Evolutionary conservation across 306 rosid genomes (phyloP), one percentile per base, ranked within the genome.

Genomic region (Begonia loranthoides): DNA sequence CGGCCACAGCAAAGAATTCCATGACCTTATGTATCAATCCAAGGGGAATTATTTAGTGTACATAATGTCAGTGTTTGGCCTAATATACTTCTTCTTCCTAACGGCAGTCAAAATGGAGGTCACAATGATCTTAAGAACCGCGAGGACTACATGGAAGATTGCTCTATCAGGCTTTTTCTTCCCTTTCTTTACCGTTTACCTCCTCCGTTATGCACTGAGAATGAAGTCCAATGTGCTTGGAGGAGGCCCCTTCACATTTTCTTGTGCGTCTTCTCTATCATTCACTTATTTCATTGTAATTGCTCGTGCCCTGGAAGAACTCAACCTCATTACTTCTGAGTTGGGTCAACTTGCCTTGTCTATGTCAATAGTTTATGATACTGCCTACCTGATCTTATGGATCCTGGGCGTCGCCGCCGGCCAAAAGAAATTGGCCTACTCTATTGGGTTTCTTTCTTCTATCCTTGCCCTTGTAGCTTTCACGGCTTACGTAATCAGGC

Each of bases 321-420:
- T 68, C 45, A 43, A 54, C 48, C 68, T 73, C 13, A 16, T 56
- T 15, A 57, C 60, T 41, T 64, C 75, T 1, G 75, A 68, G 45
- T 34, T 68, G 22, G 74, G 71, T 36, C 69, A 56, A 13, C 64
- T 73, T 17, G 68, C 72, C 16, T 17, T 64, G 66, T 60, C 71
- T 2, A 21, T 62, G 1, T 51, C 68, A 9, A 15, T 64, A 49
- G 50, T 67, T 45, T 51, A 50, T 4, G 36, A 28, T 7, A 28
- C 36, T 28, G 4, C 36, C 8, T 28, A 28, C 9, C 36, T 28
- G 36, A 4, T 28, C 36, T 1, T 28, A 7, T 28, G 36, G 36
- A 5, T 28, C 36, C 0, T 0, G 9, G 36, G 36, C 6, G 5
- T 28, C 36, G 36, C 36, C 36, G 36, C 36, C 36, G 36, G 36